Evolutionary conservation across 2,329 filamentous ascomycete species (phyloP).

Genomic region (Verticillium nubilum): DNA sequence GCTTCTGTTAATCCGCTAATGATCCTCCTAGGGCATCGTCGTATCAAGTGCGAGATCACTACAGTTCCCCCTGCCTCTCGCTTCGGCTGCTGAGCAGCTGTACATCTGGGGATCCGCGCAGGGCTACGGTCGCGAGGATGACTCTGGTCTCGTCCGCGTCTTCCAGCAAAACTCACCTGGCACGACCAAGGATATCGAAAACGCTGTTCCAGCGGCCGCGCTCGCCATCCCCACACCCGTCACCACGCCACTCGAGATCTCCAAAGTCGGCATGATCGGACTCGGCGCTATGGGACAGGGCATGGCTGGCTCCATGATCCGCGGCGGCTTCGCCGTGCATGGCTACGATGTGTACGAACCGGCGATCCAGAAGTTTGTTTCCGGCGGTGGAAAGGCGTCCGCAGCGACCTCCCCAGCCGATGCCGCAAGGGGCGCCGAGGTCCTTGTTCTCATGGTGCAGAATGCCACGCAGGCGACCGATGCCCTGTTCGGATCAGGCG

Average conservation of each 20-base stretch:
- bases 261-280: constrained; percentile 54
- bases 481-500: constrained; percentile 23
- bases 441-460: constrained; percentile 29
- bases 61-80: constrained; percentile 28
- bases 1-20: not conserved
- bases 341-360: constrained; percentile 25
- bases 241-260: constrained; percentile 16
- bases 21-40: constrained; percentile 17
- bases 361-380: constrained; percentile 22
- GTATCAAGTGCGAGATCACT: constrained; percentile 20
- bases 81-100: constrained; percentile 25
- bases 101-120: constrained; percentile 20
- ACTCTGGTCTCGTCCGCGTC: constrained; percentile 19
- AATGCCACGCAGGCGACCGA: constrained; percentile 25
- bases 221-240: constrained; percentile 10
- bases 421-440: constrained; percentile 20
- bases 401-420: constrained; percentile 19
- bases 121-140: constrained; percentile 21
- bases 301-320: constrained; percentile 71
- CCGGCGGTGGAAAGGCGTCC: constrained; percentile 14
- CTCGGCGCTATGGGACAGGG: constrained; percentile 79
- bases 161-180: constrained; percentile 14
- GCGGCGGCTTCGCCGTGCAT: constrained; percentile 49
- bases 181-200: constrained; percentile 8
- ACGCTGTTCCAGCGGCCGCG: not conserved